phyloP scores from a whole-genome alignment of 768 basidiomycete genomes.

The Cystobasidium tubakii region DNA sequence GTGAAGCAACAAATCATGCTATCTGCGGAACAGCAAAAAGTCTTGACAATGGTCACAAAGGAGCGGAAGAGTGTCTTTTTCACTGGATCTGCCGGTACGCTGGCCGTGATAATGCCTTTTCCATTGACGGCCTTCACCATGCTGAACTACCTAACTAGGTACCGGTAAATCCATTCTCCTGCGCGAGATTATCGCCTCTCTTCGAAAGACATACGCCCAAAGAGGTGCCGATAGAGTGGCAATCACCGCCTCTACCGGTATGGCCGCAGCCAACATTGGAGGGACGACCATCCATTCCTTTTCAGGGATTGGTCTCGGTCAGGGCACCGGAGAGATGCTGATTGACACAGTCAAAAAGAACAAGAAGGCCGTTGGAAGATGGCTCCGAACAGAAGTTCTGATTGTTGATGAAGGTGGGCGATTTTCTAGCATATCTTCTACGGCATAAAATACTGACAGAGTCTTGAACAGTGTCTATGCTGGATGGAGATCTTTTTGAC shows the following conservation, averaged over 20 bases:
- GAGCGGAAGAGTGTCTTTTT: constrained; percentile 77
- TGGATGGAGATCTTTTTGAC: constrained; percentile 49
- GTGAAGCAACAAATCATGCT: constrained; percentile 58
- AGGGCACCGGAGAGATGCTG: constrained; percentile 61
- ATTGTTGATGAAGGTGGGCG: constrained; percentile 77
- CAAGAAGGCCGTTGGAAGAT: constrained; percentile 71
- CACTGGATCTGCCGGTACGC: constrained; percentile 89
- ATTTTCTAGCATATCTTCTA: not conserved
- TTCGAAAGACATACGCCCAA: constrained; percentile 56
- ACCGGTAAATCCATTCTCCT: constrained; percentile 48
- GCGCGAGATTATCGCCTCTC: constrained; percentile 51
- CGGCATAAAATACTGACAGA: not conserved
- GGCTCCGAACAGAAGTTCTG: constrained; percentile 76
- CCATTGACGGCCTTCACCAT: not conserved
- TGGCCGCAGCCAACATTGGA: constrained; percentile 96
- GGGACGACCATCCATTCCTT: constrained; percentile 94
- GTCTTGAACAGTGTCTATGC: constrained; percentile 54
- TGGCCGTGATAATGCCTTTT: too few species aligned
- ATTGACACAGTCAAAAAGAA: constrained; percentile 64
- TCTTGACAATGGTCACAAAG: constrained; percentile 66
- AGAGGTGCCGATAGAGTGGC: constrained; percentile 58
- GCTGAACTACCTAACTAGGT: not conserved
- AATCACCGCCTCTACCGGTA: constrained; percentile 91
- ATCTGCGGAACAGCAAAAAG: constrained; percentile 78
- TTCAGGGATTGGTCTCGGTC: constrained; percentile 82